phyloP scores from a whole-genome alignment of 2,329 filamentous ascomycete species.

The Tolypocladium cylindrosporum region DNA sequence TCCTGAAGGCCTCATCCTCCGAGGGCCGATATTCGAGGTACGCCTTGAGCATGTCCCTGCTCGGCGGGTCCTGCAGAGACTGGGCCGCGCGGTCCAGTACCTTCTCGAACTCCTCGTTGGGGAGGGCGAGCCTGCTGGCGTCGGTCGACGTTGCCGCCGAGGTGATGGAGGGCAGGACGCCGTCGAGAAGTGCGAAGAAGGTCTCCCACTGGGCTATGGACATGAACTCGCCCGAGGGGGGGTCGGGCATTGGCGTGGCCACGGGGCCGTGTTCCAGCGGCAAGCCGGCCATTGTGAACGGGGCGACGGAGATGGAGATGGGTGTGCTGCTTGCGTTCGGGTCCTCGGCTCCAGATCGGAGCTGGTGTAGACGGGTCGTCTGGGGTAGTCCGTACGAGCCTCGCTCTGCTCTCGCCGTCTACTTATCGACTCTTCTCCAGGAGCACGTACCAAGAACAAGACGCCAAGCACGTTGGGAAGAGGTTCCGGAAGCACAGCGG shows the following conservation, averaged over 20 bases:
- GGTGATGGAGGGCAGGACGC: slow-evolving; percentile 50
- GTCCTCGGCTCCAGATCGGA: background rate
- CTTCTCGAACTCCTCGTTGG: slow-evolving; percentile 38
- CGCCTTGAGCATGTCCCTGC: slow-evolving; percentile 33
- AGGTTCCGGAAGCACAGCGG: too few species aligned
- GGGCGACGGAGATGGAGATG: background rate
- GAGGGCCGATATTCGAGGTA: slow-evolving; percentile 44
- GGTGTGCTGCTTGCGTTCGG: background rate
- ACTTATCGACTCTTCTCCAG: too few species aligned
- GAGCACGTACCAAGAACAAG: too few species aligned
- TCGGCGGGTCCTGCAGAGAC: slow-evolving; percentile 26
- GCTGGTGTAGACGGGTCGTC: background rate
- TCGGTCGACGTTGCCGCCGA: slow-evolving; percentile 21
- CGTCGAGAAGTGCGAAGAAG: slow-evolving; percentile 44
- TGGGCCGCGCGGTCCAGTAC: slow-evolving; percentile 28
- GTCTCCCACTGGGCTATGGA: slow-evolving; percentile 42
- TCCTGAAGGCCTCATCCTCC: slow-evolving; percentile 41
- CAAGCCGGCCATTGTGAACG: background rate
- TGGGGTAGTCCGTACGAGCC: background rate
- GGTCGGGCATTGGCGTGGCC: slow-evolving; percentile 13
- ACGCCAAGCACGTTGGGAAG: too few species aligned
- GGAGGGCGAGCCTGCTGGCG: slow-evolving; percentile 28
- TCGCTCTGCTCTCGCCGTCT: too few species aligned
- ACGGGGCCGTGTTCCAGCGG: background rate
- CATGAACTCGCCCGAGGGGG: slow-evolving; percentile 26